Percentiles rank a stretch among this genome's conserved stretches.
These are phyloP conservation scores for Mallotus japonicus DNA, from an alignment of 441 rosid genomes.

Conservation along the genomic window DNA sequence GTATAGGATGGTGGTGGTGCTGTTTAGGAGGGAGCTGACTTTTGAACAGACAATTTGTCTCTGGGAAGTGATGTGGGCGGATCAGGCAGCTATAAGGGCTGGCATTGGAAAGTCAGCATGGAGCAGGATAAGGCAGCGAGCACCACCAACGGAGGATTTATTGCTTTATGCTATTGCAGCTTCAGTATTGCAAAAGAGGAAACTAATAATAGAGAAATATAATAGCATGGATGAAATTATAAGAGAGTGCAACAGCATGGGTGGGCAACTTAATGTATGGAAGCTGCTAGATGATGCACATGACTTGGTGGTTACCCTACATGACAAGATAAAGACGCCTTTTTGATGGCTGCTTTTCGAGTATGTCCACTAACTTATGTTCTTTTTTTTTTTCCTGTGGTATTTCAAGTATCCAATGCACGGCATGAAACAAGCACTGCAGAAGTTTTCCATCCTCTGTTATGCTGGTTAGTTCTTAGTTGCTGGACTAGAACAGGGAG, in stretches of 20 bases:
- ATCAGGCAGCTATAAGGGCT: slow-evolving; percentile 86
- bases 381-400: neutral
- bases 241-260: slow-evolving; percentile 90
- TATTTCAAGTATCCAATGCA: neutral
- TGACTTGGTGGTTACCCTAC: slow-evolving; percentile 11
- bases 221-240: slow-evolving; percentile 95
- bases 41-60: slow-evolving; percentile 84
- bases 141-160: slow-evolving; percentile 84
- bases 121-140: slow-evolving; percentile 77
- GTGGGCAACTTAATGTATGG: slow-evolving; percentile 96
- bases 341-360: neutral
- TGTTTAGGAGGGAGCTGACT: slow-evolving; percentile 83
- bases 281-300: slow-evolving; percentile 57
- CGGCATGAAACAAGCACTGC: neutral
- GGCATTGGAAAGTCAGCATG: slow-evolving; percentile 82
- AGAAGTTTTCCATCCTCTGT: neutral
- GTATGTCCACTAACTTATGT: slow-evolving; percentile 9
- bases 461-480: neutral
- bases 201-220: slow-evolving; percentile 75
- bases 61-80: slow-evolving; percentile 99
- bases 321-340: slow-evolving; percentile 4
- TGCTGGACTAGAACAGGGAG: neutral
- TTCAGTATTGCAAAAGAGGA: slow-evolving; percentile 84
- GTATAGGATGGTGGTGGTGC: slow-evolving; percentile 90
- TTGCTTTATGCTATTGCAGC: slow-evolving; percentile 89